Evolutionary conservation across 2,329 filamentous ascomycete genomes (phyloP).

Genomic region (Aureobasidium musti): DNA sequence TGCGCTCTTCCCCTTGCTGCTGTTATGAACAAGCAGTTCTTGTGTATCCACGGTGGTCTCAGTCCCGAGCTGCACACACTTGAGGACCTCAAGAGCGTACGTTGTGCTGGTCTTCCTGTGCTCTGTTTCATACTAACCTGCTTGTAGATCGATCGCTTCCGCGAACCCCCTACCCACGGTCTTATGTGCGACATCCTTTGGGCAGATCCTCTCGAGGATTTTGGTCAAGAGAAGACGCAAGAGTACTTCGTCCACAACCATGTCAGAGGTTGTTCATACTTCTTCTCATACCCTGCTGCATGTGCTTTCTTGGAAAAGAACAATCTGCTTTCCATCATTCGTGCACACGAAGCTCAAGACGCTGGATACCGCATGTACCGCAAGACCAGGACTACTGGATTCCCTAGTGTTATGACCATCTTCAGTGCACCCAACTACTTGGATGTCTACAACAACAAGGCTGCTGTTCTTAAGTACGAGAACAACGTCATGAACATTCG

Average conservation of each 20-base stretch:
- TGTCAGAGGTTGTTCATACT: conserved; percentile 97
- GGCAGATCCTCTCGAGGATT: conserved; percentile 97
- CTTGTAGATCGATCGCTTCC: conserved; percentile 87
- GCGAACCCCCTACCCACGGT: conserved; percentile 94
- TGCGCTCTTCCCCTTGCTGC: conserved; percentile 90
- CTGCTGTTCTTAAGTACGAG: conserved; percentile 97
- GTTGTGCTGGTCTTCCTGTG: conserved; percentile 40
- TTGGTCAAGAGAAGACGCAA: conserved; percentile 96
- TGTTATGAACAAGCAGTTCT: conserved; percentile 99
- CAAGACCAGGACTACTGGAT: conserved; percentile 96
- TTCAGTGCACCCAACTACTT: conserved; percentile 99
- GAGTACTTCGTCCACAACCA: conserved; percentile 99
- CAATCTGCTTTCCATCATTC: conserved; percentile 94
- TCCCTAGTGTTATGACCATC: conserved; percentile 99
- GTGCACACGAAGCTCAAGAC: conserved; percentile 97
- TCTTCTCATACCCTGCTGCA: conserved; percentile 97
- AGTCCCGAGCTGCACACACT: conserved; percentile 95
- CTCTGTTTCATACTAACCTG: conserved; percentile 11
- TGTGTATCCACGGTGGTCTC: conserved; percentile 95
- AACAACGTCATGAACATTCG: conserved; percentile 99
- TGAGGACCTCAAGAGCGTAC: conserved; percentile 85
- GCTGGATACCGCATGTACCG: conserved; percentile 99
- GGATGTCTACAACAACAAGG: conserved; percentile 99
- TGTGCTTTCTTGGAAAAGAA: conserved; percentile 99
- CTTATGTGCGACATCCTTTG: conserved; percentile 99